Conservation (phyloP, 1,284 basidiomycete genomes). For the Sparassis latifolia region DNA sequence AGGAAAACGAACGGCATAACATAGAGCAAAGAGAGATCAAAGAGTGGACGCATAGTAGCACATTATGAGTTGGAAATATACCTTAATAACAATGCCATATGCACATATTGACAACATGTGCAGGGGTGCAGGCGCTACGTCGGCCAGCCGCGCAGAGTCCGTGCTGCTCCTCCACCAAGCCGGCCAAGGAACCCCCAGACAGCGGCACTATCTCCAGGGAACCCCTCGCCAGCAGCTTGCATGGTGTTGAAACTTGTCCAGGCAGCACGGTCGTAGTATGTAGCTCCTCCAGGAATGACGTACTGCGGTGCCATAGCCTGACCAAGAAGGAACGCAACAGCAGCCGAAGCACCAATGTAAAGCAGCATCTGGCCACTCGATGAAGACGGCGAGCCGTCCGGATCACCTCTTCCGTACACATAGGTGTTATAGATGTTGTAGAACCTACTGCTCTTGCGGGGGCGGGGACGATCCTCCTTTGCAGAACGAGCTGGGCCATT, state of each 20-base stretch:
- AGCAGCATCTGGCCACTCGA: slow-evolving; percentile 36
- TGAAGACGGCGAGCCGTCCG: slow-evolving; percentile 22
- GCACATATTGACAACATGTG: slow-evolving; percentile 1
- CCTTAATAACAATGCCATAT: slow-evolving; percentile 5
- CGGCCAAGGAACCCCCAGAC: slow-evolving; percentile 60
- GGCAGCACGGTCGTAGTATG: slow-evolving; percentile 68
- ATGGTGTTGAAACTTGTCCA: slow-evolving; percentile 74
- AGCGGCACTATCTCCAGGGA: slow-evolving; percentile 40
- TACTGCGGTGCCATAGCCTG: slow-evolving; percentile 56
- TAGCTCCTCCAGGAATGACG: slow-evolving; percentile 56
- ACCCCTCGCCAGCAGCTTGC: slow-evolving; percentile 61
- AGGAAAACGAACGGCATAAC: slow-evolving; percentile 4
- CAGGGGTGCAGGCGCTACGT: slow-evolving; percentile 19
- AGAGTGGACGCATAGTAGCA: slow-evolving; percentile 2
- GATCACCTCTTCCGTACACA: slow-evolving; percentile 45
- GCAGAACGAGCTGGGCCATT: slow-evolving; percentile 28
- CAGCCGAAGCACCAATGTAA: slow-evolving; percentile 50
- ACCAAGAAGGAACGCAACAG: slow-evolving; percentile 47
- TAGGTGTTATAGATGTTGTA: slow-evolving; percentile 84
- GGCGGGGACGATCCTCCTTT: slow-evolving; percentile 25
- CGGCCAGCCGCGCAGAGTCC: slow-evolving; percentile 68
- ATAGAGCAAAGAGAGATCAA: slow-evolving; percentile 6
- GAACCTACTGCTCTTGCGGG: slow-evolving; percentile 43
- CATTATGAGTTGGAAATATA: slow-evolving; percentile 1
- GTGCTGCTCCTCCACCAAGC: slow-evolving; percentile 62